Conservation (phyloP, 75 land plant species). For the Picea glauca region DNA sequence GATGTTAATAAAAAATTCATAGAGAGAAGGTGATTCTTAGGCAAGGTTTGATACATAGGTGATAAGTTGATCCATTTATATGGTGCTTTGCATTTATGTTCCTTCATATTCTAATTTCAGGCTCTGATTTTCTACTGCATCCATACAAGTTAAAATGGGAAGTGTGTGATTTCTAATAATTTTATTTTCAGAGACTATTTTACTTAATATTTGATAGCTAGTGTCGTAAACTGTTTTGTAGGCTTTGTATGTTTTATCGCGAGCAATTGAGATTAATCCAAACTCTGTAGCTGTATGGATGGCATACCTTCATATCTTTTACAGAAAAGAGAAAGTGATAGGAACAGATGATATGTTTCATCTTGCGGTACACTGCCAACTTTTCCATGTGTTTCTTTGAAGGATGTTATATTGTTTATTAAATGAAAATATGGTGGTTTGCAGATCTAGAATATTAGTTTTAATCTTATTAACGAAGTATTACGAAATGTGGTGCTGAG, state of each 20-base stretch:
- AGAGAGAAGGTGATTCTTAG: constrained; percentile 17
- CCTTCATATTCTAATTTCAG: not conserved
- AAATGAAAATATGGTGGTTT: not conserved
- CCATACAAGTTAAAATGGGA: not conserved
- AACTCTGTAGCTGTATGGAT: constrained; percentile 66
- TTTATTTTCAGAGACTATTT: constrained; percentile 2
- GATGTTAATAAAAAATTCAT: not conserved
- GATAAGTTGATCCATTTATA: not conserved
- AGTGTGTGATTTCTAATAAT: not conserved
- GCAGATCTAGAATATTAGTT: not conserved
- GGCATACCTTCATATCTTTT: constrained; percentile 65
- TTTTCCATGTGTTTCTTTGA: not conserved
- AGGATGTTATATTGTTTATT: not conserved
- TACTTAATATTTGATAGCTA: not conserved
- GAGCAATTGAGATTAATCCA: constrained; percentile 72
- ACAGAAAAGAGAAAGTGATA: constrained; percentile 22
- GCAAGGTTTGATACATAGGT: not conserved
- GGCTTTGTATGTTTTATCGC: constrained; percentile 64
- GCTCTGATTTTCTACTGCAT: not conserved
- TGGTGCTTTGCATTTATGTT: not conserved
- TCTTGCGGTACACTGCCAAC: constrained; percentile 51
- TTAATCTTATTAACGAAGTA: not conserved
- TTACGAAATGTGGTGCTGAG: not conserved
- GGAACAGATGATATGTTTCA: constrained; percentile 78
- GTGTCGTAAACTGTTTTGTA: constrained; percentile 22